Evolutionary conservation across 805 yeast genomes (phyloP).

Genomic region (Saturnispora serradocipensis): DNA sequence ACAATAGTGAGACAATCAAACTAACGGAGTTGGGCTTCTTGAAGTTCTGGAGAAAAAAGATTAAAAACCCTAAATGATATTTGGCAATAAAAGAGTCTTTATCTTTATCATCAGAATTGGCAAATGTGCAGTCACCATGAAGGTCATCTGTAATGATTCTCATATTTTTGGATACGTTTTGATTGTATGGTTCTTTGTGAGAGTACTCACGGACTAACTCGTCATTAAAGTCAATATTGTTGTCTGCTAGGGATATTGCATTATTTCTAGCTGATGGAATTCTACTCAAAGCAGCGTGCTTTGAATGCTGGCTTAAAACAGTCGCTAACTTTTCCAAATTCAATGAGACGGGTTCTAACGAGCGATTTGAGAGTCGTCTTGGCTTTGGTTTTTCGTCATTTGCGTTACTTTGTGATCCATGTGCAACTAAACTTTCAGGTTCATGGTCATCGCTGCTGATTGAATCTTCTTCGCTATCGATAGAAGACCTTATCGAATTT

Average conservation of each 20-base stretch:
- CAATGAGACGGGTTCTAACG: slow-evolving; percentile 6
- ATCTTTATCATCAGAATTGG: slow-evolving; percentile 19
- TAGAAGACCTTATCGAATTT: background rate
- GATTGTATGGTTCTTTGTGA: slow-evolving; percentile 26
- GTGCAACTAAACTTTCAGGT: background rate
- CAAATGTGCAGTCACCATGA: background rate
- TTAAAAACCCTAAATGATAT: slow-evolving; percentile 22
- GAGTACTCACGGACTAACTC: slow-evolving; percentile 29
- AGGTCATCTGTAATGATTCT: slow-evolving; percentile 29
- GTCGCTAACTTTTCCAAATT: background rate
- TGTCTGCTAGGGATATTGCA: background rate
- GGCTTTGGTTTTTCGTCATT: background rate
- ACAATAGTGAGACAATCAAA: slow-evolving; percentile 34
- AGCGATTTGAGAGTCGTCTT: background rate
- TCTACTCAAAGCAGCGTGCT: slow-evolving; percentile 15
- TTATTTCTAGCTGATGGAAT: slow-evolving; percentile 26
- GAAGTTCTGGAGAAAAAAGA: slow-evolving; percentile 36
- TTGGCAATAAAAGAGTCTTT: slow-evolving; percentile 22
- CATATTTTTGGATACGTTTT: slow-evolving; percentile 21
- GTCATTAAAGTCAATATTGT: slow-evolving; percentile 18
- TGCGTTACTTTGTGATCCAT: background rate
- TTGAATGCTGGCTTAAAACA: slow-evolving; percentile 4
- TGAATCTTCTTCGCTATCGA: slow-evolving; percentile 2
- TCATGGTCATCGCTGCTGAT: background rate
- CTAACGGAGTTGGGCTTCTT: slow-evolving; percentile 41